Percentiles rank a stretch among this genome's conserved stretches.
phyloP scores from a whole-genome alignment of 805 yeast genomes.

The Candida oleophila region DNA sequence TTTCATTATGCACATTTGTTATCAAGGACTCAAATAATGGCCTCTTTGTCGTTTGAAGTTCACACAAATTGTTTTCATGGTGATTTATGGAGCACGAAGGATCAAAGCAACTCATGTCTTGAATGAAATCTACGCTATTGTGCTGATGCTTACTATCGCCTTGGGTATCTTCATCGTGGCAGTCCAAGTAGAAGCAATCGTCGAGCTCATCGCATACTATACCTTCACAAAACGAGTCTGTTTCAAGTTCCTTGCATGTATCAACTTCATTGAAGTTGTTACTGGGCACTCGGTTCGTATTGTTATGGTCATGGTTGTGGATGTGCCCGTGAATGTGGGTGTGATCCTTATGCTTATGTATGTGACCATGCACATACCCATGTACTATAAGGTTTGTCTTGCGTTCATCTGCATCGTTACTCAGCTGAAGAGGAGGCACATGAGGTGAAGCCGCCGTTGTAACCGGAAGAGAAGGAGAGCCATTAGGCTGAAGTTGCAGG shows the following conservation, averaged over 20 bases:
- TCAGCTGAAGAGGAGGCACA: neutral
- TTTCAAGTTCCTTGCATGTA: constrained; percentile 31
- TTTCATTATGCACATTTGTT: constrained; percentile 29
- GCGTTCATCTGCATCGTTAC: neutral
- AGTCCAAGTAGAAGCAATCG: constrained; percentile 39
- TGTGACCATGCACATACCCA: constrained; percentile 68
- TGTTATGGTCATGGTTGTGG: constrained; percentile 46
- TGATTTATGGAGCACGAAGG: neutral
- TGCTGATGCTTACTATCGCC: neutral
- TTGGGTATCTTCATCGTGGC: constrained; percentile 12
- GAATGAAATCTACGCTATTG: neutral
- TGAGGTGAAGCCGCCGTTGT: neutral
- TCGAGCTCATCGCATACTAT: constrained; percentile 44
- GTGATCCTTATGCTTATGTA: constrained; percentile 59
- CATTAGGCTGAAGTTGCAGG: neutral
- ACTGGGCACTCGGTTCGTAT: constrained; percentile 5
- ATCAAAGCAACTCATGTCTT: neutral
- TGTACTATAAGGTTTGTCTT: constrained; percentile 19
- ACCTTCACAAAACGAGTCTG: constrained; percentile 33
- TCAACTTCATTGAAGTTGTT: constrained; percentile 5
- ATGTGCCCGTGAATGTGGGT: constrained; percentile 71
- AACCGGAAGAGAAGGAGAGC: neutral
- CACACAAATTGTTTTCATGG: constrained; percentile 26
- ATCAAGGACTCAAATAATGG: constrained; percentile 40
- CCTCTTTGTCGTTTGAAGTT: constrained; percentile 25